Percentiles rank a stretch among this genome's conserved stretches.
Evolutionary conservation across 306 rosid genomes (phyloP).

Genomic region (Echinosophora koreensis): DNA sequence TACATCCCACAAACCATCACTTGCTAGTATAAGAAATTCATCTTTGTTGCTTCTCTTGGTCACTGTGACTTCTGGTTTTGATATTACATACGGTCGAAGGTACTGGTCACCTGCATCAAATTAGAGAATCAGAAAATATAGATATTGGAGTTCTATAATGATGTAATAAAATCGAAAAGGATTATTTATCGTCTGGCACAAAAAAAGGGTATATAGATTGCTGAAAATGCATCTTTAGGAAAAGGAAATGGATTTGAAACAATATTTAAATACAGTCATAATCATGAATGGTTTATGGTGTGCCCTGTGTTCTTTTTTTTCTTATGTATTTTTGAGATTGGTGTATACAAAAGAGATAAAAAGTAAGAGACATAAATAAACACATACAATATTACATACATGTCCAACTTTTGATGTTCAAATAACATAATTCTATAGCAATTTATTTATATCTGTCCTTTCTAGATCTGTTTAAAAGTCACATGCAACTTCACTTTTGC

Average conservation of each 20-base stretch:
- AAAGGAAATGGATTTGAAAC: background rate
- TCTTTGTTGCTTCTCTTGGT: constrained; percentile 69
- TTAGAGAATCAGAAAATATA: background rate
- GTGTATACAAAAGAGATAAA: too few species aligned
- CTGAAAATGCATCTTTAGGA: constrained; percentile 4
- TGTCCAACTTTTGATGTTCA: too few species aligned
- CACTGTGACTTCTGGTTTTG: constrained; percentile 85
- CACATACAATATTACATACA: too few species aligned
- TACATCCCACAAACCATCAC: constrained; percentile 96
- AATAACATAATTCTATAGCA: too few species aligned
- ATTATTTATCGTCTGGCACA: background rate
- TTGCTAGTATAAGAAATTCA: constrained; percentile 82
- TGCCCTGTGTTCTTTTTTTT: too few species aligned
- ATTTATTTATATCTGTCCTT: background rate
- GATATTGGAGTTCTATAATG: background rate
- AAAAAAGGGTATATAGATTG: background rate
- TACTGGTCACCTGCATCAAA: constrained; percentile 71
- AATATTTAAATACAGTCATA: background rate
- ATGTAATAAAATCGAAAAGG: background rate
- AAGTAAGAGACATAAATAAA: too few species aligned
- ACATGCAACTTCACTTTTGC: background rate
- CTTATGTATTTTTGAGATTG: too few species aligned
- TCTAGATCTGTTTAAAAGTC: background rate
- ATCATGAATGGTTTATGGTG: too few species aligned
- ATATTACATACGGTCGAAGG: constrained; percentile 83